phyloP scores from a whole-genome alignment of 768 basidiomycete species.

The Panus rudis region DNA sequence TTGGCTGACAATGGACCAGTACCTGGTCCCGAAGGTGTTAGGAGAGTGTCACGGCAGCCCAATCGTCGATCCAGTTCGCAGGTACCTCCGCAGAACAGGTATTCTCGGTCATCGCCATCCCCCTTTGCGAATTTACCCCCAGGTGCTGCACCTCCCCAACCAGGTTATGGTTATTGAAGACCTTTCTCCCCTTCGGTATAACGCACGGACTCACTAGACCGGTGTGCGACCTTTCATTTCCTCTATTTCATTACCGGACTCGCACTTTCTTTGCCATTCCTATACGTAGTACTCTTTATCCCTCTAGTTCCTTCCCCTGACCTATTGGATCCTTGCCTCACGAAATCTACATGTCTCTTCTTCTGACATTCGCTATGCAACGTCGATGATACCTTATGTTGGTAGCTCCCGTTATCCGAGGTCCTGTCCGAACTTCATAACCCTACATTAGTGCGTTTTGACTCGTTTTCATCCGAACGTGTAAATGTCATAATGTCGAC shows the following conservation, averaged over 20 bases:
- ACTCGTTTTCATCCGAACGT: not conserved
- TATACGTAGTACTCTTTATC: not conserved
- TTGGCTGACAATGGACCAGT: conserved; percentile 82
- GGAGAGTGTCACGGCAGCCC: conserved; percentile 63
- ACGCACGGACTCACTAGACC: not conserved
- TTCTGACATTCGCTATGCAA: too few species aligned
- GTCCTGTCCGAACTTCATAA: not conserved
- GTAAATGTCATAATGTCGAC: not conserved
- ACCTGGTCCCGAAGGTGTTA: conserved; percentile 68
- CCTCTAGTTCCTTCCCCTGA: not conserved
- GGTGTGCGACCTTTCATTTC: not conserved
- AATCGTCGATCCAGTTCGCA: conserved; percentile 57
- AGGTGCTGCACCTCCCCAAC: conserved; percentile 53
- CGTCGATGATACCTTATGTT: not conserved
- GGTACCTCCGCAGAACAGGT: conserved; percentile 52
- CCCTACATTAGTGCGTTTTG: too few species aligned
- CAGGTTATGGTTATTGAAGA: conserved; percentile 15
- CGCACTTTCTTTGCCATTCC: not conserved
- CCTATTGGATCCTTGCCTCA: not conserved
- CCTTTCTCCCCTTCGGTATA: not conserved
- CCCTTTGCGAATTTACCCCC: conserved; percentile 47
- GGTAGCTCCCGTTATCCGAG: not conserved
- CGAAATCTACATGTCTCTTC: conserved; percentile 2
- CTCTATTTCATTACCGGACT: not conserved
- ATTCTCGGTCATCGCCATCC: conserved; percentile 55